phyloP scores from a whole-genome alignment of 2,329 filamentous ascomycete genomes.

The Dothidotthia symphoricarpi region DNA sequence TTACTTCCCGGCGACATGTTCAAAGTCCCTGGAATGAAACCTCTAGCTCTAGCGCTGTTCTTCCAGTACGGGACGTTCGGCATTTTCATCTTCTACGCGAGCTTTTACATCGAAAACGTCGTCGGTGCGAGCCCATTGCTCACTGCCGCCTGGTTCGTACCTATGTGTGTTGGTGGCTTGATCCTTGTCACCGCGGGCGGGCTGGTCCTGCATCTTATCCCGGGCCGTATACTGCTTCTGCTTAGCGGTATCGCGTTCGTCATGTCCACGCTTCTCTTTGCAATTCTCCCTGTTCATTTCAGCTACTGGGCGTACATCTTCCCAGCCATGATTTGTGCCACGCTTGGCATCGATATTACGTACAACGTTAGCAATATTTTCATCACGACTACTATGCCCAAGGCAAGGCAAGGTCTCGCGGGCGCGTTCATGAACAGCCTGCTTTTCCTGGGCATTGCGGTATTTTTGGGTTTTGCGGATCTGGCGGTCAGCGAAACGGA shows the following conservation, averaged over 20 bases:
- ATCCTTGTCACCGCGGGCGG: constrained; percentile 37
- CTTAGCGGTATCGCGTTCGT: constrained; percentile 35
- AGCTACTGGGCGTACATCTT: constrained; percentile 43
- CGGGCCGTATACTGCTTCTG: constrained; percentile 34
- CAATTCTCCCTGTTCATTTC: constrained; percentile 33
- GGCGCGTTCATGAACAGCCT: constrained; percentile 40
- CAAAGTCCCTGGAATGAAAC: constrained; percentile 62
- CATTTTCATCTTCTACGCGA: constrained; percentile 42
- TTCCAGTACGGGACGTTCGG: constrained; percentile 49
- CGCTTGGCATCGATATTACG: constrained; percentile 39
- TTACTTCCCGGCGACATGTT: constrained; percentile 71
- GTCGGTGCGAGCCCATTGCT: constrained; percentile 30
- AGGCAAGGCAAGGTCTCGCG: constrained; percentile 36
- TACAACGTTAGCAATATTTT: constrained; percentile 43
- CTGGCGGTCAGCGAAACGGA: constrained; percentile 36
- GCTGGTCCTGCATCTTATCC: constrained; percentile 37
- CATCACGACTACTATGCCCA: constrained; percentile 37
- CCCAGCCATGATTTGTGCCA: constrained; percentile 47
- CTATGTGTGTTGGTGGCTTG: constrained; percentile 39
- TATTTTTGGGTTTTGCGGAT: constrained; percentile 40
- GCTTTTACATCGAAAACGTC: constrained; percentile 39
- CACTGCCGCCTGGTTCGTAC: constrained; percentile 38
- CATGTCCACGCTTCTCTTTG: constrained; percentile 34
- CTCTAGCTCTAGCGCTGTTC: constrained; percentile 35
- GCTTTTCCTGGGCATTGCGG: constrained; percentile 39